These are phyloP conservation scores for Pseudoscleropodium purum DNA, from an alignment of 225 moss, liverwort and hornwort species.

Conservation along the genomic window DNA sequence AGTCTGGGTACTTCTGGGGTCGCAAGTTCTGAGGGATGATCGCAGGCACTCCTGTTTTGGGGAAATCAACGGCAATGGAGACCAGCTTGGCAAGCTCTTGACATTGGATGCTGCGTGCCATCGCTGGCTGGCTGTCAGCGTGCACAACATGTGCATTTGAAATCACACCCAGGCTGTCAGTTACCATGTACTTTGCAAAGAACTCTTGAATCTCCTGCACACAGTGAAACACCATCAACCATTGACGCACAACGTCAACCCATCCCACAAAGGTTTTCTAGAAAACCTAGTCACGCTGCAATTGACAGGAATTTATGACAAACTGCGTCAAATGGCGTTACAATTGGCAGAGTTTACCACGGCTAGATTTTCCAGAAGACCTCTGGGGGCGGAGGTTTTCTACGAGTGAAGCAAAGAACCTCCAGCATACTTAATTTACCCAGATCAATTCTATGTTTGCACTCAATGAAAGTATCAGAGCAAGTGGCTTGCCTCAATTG, in stretches of 20 bases:
- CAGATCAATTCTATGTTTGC: neutral
- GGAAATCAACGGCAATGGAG: conserved; percentile 83
- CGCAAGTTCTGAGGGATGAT: conserved; percentile 49
- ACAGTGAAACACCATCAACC: neutral
- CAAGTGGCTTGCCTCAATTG: conserved; percentile 50
- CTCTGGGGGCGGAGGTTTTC: neutral
- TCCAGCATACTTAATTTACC: neutral
- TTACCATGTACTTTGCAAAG: conserved; percentile 70
- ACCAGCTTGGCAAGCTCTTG: conserved; percentile 70
- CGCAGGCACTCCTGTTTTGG: conserved; percentile 89
- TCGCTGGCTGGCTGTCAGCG: conserved; percentile 58
- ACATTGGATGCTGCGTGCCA: conserved; percentile 66
- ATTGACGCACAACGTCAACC: neutral
- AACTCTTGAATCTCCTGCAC: conserved; percentile 91
- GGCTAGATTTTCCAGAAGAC: neutral
- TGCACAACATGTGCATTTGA: conserved; percentile 84
- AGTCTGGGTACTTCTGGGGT: conserved; percentile 77
- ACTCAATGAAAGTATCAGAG: neutral
- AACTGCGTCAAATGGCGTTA: neutral
- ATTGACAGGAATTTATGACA: neutral
- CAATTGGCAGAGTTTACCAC: neutral
- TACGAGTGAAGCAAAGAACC: neutral
- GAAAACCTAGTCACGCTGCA: neutral
- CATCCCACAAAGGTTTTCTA: neutral
- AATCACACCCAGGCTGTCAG: conserved; percentile 75